Evolutionary conservation across 1,284 basidiomycete species (phyloP).

Genomic region (Kalmanozyma brasiliensis): DNA sequence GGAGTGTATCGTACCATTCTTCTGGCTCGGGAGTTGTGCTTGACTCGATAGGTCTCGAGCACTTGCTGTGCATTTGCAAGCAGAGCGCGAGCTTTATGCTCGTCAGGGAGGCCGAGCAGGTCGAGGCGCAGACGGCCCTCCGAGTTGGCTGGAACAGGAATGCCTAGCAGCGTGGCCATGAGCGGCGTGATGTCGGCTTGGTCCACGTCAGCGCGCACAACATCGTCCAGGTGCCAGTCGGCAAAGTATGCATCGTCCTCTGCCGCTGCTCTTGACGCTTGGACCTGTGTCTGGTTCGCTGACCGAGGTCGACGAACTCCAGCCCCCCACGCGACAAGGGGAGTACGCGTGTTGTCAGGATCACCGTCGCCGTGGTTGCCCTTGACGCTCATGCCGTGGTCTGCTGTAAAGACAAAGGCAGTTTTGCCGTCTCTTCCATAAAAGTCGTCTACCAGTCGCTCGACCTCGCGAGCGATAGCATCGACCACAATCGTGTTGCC

Average conservation of each 20-base stretch:
- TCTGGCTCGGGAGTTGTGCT: conserved; percentile 70
- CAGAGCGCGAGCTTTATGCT: conserved; percentile 73
- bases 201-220: conserved; percentile 73
- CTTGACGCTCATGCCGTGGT: conserved; percentile 89
- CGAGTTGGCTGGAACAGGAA: conserved; percentile 66
- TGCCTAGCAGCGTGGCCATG: conserved; percentile 71
- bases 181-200: conserved; percentile 85
- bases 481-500: conserved; percentile 85
- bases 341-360: conserved; percentile 87
- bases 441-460: conserved; percentile 75
- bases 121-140: conserved; percentile 67
- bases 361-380: conserved; percentile 92
- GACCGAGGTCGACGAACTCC: conserved; percentile 69
- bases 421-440: conserved; percentile 74
- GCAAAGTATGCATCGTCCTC: conserved; percentile 48
- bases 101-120: conserved; percentile 67
- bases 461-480: conserved; percentile 77
- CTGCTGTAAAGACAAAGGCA: conserved; percentile 84
- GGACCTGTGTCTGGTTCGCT: conserved; percentile 12
- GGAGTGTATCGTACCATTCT: conserved; percentile 55
- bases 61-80: conserved; percentile 81
- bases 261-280: conserved; percentile 3
- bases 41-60: conserved; percentile 81
- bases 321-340: conserved; percentile 84
- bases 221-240: conserved; percentile 53